Evolutionary conservation across 225 moss, liverwort and hornwort species (phyloP), one percentile per base, ranked within the genome.

Genomic region (Sphagnum contortum): DNA sequence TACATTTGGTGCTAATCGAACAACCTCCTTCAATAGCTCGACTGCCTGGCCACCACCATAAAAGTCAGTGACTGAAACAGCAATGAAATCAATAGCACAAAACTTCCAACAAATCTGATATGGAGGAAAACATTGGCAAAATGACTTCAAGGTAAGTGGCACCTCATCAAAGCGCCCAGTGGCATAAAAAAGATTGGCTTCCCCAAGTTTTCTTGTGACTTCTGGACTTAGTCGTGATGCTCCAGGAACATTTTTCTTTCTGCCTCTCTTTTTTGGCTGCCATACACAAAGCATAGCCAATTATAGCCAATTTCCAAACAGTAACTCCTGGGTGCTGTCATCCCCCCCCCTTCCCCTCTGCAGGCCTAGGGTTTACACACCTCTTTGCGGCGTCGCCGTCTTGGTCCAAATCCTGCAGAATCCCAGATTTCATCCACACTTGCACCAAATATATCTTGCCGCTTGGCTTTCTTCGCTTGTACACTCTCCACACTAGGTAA

Each of bases 391-490:
- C 88, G 76, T 9, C 83, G 79, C 48, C 91, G 83, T 10, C 76
- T 75, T 66, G 76, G 7, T 70, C 95, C 93, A 79, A 91, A 88
- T 52, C 96, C 92, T 68, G 96, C 88, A 61, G 93, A 75, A 73
- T 98, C 85, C 98, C 93, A 98, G 45, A 98, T 98, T 64, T 98
- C 93, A 75, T 98, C 98, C 66, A 98, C 89, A 77, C 89, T 82
- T 53, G 89, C 93, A 65, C 98, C 98, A 60, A 91, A 98, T 64
- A 98, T 74, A 52, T 93, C 98, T 72, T 84, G 87, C 29, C 86
- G 85, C 74, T 82, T 88, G 49, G 75, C 64, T 57, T 45, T 61
- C 64, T 82, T 82, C 44, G 70, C 68, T 3, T 66, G 77, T 49
- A 60, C 64, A 70, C 71, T 70, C 77, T 77, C 83, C 81, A 77